Base-by-base conservation (phyloP, 2,329 filamentous ascomycete species). In the Trichophyton schoenleinii region DNA sequence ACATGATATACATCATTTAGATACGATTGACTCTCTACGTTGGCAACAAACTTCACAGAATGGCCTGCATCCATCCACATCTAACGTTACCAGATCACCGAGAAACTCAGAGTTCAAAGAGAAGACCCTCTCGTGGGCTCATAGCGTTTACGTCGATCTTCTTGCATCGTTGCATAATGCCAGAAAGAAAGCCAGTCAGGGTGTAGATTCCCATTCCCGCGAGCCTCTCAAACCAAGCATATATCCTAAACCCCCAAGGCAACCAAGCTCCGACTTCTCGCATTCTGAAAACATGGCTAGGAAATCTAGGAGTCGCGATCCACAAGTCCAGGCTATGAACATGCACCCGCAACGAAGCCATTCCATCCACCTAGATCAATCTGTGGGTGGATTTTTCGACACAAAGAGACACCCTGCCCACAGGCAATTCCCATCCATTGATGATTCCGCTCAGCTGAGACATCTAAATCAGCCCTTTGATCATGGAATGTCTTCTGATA, bases 101-200 rank as follows among this genome's bases (percentile, higher is more conserved):
- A 69, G 65, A 9, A 77, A 78, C 66, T 69, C 72, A 11, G 77
- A 79, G 61, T 89, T 89, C 69, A 86, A 84, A 65, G 87, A 90
- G 65, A 86, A 83, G 64, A 82, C 83, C 1, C 74, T 91, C 25
- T 77, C 81, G 13, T 85, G 84, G 74, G 88, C 87, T n/a, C 86
- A 91, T 70, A 80, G 80, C 65, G 81, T 86, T 36, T 91, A 91
- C 71, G 78, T 87, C 57, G 85, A 89, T 64, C 79, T 92, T 6
- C 75, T 91, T 2, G 75, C 83, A 8, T 83, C 83, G 65, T 77
- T 88, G 5, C 83, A 87, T 63, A 80, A 83, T 59, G 78, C 75
- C 41, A 72, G 73, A 63, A 73, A 74, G 60, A 73, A 73, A 59
- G 74, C 71, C 46, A 64, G 77, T 20, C 84, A 77, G 63, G 70